These are phyloP conservation scores for Podospora tetraspora DNA, from an alignment of 495 filamentous ascomycete genomes.

Conservation along the genomic window DNA sequence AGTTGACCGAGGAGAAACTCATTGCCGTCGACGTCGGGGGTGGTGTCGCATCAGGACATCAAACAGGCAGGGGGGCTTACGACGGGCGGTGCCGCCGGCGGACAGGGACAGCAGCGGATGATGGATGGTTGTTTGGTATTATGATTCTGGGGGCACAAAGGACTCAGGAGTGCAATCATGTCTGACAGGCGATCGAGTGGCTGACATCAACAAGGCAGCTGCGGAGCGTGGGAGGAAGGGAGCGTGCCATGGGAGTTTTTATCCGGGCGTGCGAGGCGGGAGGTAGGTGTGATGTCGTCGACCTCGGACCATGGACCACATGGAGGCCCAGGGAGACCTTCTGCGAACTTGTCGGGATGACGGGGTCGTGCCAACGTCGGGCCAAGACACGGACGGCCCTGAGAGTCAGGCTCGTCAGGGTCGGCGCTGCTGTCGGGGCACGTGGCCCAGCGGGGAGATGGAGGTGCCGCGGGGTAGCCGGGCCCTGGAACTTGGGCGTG, in stretches of 20 bases:
- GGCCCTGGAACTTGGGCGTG: background rate
- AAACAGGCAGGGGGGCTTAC: background rate
- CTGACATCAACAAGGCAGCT: background rate
- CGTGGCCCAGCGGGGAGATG: background rate
- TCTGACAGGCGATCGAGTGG: background rate
- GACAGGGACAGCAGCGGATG: background rate
- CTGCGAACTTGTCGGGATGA: background rate
- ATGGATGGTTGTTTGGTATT: background rate
- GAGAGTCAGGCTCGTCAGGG: no score
- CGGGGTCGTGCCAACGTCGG: background rate
- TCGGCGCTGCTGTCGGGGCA: no score
- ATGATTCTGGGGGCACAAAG: background rate
- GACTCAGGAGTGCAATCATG: background rate
- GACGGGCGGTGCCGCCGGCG: background rate
- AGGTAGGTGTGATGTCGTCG: background rate
- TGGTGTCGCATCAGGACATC: conserved; percentile 2
- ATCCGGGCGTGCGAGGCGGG: background rate
- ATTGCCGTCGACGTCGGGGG: conserved; percentile 12
- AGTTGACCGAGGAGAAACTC: conserved; percentile 17
- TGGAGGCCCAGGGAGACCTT: background rate
- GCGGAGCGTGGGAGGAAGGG: background rate
- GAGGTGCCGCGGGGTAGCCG: background rate
- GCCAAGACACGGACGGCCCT: background rate
- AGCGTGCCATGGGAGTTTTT: conserved; percentile 3
- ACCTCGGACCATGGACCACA: background rate